These are phyloP conservation scores for Cadophora luteo-olivacea DNA, from an alignment of 2,329 filamentous ascomycete genomes.

Conservation along the genomic window DNA sequence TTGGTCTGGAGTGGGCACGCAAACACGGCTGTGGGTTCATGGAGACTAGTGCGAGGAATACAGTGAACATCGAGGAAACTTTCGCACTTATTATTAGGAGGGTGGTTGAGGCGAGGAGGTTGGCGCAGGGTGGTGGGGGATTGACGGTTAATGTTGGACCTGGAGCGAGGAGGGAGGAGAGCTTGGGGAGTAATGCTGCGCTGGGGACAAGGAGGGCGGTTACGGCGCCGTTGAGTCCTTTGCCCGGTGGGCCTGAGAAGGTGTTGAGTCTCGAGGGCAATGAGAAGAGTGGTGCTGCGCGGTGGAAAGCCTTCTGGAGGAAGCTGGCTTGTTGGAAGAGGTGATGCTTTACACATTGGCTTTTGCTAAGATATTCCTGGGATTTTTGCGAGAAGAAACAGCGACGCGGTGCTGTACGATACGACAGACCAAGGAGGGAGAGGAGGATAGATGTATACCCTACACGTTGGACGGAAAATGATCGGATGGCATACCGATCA, in stretches of 20 bases:
- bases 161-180: constrained; percentile 21
- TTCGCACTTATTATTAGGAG: constrained; percentile 74
- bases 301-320: constrained; percentile 27
- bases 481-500: neutral
- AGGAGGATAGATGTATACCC: neutral
- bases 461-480: neutral
- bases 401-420: neutral
- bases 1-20: constrained; percentile 80
- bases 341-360: too few species aligned
- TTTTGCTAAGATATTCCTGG: too few species aligned
- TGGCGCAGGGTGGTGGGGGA: constrained; percentile 22
- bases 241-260: constrained; percentile 39
- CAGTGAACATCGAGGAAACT: constrained; percentile 90
- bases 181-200: constrained; percentile 20
- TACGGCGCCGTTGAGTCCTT: constrained; percentile 42
- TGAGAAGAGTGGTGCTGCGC: constrained; percentile 18
- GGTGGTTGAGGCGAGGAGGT: constrained; percentile 57
- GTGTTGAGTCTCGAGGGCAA: constrained; percentile 25
- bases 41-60: constrained; percentile 84
- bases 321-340: constrained; percentile 31
- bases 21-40: constrained; percentile 80
- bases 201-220: constrained; percentile 39
- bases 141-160: constrained; percentile 23
- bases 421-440: neutral
- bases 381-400: too few species aligned